Percentiles rank a stretch among this genome's conserved stretches.
phyloP scores from a whole-genome alignment of 1,284 basidiomycete species.

The Leccinum variabile region DNA sequence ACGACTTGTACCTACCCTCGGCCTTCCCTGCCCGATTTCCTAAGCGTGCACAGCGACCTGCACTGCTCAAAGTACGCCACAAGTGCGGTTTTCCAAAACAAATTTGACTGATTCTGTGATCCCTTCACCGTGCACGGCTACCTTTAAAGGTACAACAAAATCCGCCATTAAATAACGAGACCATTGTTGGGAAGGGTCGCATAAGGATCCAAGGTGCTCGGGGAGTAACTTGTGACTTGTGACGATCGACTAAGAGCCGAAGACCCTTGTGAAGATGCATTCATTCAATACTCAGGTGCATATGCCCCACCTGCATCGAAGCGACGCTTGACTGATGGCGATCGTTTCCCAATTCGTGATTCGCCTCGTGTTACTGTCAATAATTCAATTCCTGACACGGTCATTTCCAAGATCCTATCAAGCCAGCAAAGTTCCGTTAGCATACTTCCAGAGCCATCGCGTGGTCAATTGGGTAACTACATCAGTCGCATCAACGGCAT shows the following conservation, averaged over 20 bases:
- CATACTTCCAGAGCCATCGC: constrained; percentile 5
- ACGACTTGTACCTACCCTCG: constrained; percentile 4
- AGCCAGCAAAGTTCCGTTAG: constrained; percentile 9
- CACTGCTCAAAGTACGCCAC: constrained; percentile 18
- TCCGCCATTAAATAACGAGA: constrained; percentile 7
- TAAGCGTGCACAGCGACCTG: constrained; percentile 6
- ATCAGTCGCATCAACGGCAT: constrained; percentile 12
- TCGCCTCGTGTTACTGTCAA: constrained; percentile 25
- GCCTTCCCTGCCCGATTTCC: constrained; percentile 6
- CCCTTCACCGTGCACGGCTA: constrained; percentile 21
- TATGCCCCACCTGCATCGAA: constrained; percentile 19
- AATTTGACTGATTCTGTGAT: constrained; percentile 13
- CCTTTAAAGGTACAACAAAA: constrained; percentile 13
- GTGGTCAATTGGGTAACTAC: constrained; percentile 6
- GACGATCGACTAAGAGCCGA: constrained; percentile 17
- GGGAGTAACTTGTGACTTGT: constrained; percentile 10
- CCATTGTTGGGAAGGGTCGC: constrained; percentile 1
- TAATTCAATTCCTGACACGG: constrained; percentile 17
- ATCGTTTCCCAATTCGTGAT: constrained; percentile 19
- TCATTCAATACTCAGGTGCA: constrained; percentile 2
- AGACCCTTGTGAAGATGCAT: constrained; percentile 19
- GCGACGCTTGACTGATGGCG: constrained; percentile 23
- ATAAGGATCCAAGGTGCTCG: constrained; percentile 11
- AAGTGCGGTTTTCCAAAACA: constrained; percentile 8
- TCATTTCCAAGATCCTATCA: constrained; percentile 18